phyloP scores from a whole-genome alignment of 805 yeast genomes.

The Grigorovia yakushimaensis region DNA sequence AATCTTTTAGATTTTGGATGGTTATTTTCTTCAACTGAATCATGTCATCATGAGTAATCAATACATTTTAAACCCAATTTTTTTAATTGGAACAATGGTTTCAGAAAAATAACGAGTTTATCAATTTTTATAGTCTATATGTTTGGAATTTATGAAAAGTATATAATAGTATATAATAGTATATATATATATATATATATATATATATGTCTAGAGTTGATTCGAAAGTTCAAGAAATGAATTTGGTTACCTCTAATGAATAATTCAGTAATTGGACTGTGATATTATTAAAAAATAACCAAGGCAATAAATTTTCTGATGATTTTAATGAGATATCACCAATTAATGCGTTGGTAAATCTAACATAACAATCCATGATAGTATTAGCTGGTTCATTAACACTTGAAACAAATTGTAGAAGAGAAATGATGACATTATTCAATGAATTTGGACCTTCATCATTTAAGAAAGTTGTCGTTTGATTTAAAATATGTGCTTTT shows the following conservation, averaged over 20 bases:
- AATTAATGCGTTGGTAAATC: constrained; percentile 20
- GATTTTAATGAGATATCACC: constrained; percentile 18
- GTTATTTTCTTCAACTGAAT: too few species aligned
- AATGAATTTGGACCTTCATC: constrained; percentile 3
- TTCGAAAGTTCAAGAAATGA: not conserved
- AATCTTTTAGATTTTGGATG: too few species aligned
- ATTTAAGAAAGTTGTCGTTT: constrained; percentile 3
- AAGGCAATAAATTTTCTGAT: constrained; percentile 10
- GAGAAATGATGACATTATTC: constrained; percentile 3
- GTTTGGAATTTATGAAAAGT: too few species aligned
- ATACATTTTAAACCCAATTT: too few species aligned
- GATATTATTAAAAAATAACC: constrained; percentile 15
- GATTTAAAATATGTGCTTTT: constrained; percentile 9
- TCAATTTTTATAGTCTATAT: too few species aligned
- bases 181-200: not conserved
- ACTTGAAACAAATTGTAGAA: constrained; percentile 11
- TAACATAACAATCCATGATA: constrained; percentile 15
- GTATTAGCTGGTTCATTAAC: constrained; percentile 11
- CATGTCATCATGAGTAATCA: too few species aligned
- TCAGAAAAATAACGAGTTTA: too few species aligned
- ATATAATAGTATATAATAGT: too few species aligned
- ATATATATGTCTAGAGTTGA: not conserved
- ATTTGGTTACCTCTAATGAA: constrained; percentile 12
- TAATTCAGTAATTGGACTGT: constrained; percentile 13
- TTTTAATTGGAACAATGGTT: too few species aligned